These are phyloP conservation scores for Coniochaeta ligniaria DNA, from an alignment of 2,329 filamentous ascomycete genomes.

Conservation along the genomic window DNA sequence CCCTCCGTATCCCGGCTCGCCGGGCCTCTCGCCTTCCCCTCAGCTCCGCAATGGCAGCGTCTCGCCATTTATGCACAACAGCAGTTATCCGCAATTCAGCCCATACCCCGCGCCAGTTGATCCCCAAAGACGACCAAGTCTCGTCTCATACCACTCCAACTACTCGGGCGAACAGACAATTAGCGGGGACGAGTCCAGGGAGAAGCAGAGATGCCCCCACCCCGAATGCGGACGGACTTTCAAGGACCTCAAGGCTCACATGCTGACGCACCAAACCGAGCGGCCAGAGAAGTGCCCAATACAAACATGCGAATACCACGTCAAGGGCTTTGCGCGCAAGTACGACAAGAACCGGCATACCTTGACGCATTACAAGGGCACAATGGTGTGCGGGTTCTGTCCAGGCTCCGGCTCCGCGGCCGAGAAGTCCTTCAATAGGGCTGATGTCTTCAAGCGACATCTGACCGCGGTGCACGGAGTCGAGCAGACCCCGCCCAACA, in stretches of 20 bases:
- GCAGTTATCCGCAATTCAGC: slow-evolving; percentile 39
- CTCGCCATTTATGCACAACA: slow-evolving; percentile 58
- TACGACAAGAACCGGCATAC: slow-evolving; percentile 97
- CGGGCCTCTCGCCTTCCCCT: slow-evolving; percentile 52
- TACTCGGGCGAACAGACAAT: slow-evolving; percentile 52
- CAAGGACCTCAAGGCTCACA: slow-evolving; percentile 89
- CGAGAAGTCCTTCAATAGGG: slow-evolving; percentile 93
- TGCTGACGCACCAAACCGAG: slow-evolving; percentile 88
- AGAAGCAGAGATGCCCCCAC: slow-evolving; percentile 69
- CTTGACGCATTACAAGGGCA: slow-evolving; percentile 92
- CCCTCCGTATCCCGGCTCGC: slow-evolving; percentile 48
- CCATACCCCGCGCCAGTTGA: slow-evolving; percentile 42
- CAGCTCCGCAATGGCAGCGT: slow-evolving; percentile 49
- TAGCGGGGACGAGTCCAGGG: slow-evolving; percentile 57
- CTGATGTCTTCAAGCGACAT: slow-evolving; percentile 93
- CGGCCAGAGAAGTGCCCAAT: slow-evolving; percentile 93
- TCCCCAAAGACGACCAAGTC: slow-evolving; percentile 56
- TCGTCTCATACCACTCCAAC: slow-evolving; percentile 62
- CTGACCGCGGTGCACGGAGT: slow-evolving; percentile 85
- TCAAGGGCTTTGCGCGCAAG: slow-evolving; percentile 88
- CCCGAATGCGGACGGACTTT: slow-evolving; percentile 79
- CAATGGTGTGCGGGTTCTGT: slow-evolving; percentile 94
- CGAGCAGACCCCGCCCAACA: slow-evolving; percentile 88
- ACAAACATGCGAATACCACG: slow-evolving; percentile 82
- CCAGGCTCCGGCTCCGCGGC: slow-evolving; percentile 80